Percentiles rank a stretch among this genome's conserved stretches.
Evolutionary conservation across 352 stramenopile species (phyloP).

Genomic region (Pythium diclinum): DNA sequence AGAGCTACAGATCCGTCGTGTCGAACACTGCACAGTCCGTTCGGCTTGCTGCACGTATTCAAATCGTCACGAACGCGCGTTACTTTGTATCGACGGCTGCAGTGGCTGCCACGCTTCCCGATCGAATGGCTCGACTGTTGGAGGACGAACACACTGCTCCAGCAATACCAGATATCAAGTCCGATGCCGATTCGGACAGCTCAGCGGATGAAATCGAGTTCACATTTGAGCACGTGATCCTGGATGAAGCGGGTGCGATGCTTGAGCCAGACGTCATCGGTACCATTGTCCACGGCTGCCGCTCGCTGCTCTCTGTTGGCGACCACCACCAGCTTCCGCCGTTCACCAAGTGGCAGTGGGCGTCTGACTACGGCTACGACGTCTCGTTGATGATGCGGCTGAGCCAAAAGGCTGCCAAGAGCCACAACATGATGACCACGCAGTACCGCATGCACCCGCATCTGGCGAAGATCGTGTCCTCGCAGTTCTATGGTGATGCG

Average conservation of each 20-base stretch:
- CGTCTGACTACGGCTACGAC: not conserved
- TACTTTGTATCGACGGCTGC: slow-evolving; percentile 6
- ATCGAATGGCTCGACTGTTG: not conserved
- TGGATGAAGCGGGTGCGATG: slow-evolving; percentile 7
- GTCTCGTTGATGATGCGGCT: slow-evolving; percentile 2
- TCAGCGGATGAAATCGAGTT: not conserved
- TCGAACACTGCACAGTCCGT: not conserved
- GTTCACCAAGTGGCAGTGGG: slow-evolving; percentile 5
- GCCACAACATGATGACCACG: not conserved
- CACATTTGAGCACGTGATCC: slow-evolving; percentile 8
- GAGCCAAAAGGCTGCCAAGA: not conserved
- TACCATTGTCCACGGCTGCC: slow-evolving; percentile 4
- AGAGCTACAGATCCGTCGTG: not conserved
- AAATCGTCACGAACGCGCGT: not conserved
- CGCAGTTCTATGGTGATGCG: not conserved
- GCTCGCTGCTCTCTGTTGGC: not conserved
- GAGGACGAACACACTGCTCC: not conserved
- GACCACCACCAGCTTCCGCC: slow-evolving; percentile 3
- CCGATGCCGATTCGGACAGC: not conserved
- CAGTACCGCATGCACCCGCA: slow-evolving; percentile 5
- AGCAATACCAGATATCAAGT: not conserved
- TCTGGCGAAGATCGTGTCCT: slow-evolving; percentile 1
- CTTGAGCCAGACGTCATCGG: slow-evolving; percentile 3
- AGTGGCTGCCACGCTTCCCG: not conserved
- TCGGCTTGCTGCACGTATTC: not conserved